Conservation (phyloP, 1,284 basidiomycete species). For the Pholiota adiposa region DNA sequence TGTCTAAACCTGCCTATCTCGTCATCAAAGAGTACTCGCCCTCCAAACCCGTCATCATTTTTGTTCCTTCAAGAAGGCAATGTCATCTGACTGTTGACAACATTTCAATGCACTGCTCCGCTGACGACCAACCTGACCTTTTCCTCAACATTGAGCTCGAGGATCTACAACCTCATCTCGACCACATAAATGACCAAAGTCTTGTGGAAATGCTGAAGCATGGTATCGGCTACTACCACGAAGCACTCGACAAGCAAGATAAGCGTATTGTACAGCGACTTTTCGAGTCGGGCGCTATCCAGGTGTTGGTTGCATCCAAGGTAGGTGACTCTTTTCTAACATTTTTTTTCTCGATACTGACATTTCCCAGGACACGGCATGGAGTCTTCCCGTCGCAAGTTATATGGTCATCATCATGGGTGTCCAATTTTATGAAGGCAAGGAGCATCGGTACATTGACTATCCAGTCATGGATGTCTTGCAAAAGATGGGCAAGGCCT, state of each 20-base stretch:
- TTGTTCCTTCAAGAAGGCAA: constrained; percentile 94
- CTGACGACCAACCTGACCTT: constrained; percentile 83
- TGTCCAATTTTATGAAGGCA: constrained; percentile 94
- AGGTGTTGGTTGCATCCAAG: constrained; percentile 93
- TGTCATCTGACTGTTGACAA: constrained; percentile 94
- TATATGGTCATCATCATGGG: constrained; percentile 99
- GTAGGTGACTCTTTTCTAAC: constrained; percentile 41
- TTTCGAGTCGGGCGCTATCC: constrained; percentile 94
- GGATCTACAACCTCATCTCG: constrained; percentile 88
- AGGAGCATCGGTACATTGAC: constrained; percentile 96
- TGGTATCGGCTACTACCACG: constrained; percentile 96
- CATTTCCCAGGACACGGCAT: constrained; percentile 80
- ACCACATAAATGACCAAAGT: constrained; percentile 80
- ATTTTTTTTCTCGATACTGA: background rate
- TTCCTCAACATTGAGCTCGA: constrained; percentile 91
- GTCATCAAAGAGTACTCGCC: constrained; percentile 90
- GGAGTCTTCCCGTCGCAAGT: constrained; percentile 91
- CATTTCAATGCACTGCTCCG: constrained; percentile 86
- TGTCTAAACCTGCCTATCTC: constrained; percentile 98
- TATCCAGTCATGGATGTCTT: constrained; percentile 98
- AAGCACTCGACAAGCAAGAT: constrained; percentile 90
- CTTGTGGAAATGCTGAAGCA: constrained; percentile 86
- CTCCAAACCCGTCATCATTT: constrained; percentile 88
- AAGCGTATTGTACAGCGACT: constrained; percentile 93
- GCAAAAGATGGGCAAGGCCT: constrained; percentile 98